Conservation (phyloP, 1,284 basidiomycete species). For the Fomitopsis pinicola region DNA sequence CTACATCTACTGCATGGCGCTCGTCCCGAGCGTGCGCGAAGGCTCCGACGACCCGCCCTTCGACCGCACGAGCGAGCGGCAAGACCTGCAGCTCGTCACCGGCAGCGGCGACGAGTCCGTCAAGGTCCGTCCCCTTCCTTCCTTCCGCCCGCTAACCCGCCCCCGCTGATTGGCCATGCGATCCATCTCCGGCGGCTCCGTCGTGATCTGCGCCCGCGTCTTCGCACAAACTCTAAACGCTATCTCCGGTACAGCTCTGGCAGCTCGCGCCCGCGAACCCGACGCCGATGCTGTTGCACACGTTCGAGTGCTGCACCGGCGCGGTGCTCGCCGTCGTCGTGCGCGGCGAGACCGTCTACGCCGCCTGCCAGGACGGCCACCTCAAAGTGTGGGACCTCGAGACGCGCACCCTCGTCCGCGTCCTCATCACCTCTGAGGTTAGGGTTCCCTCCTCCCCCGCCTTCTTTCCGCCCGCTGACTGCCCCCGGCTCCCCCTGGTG, state of each 20-base stretch:
- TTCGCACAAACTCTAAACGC: not conserved
- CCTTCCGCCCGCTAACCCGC: not conserved
- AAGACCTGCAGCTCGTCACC: constrained; percentile 61
- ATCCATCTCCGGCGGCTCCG: not conserved
- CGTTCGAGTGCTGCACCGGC: constrained; percentile 61
- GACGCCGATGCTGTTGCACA: constrained; percentile 45
- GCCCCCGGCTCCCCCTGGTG: not conserved
- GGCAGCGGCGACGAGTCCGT: constrained; percentile 89
- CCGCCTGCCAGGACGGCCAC: constrained; percentile 91
- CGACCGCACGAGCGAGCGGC: constrained; percentile 24
- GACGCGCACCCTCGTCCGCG: constrained; percentile 81
- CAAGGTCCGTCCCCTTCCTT: constrained; percentile 47
- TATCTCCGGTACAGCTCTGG: constrained; percentile 59
- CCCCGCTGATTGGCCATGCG: not conserved
- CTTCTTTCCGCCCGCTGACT: not conserved
- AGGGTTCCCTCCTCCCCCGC: constrained; percentile 10
- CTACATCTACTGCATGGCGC: constrained; percentile 86
- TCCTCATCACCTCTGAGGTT: constrained; percentile 82
- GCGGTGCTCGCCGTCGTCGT: constrained; percentile 80
- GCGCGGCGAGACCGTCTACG: constrained; percentile 80
- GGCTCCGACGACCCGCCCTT: constrained; percentile 30
- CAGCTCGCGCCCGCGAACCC: constrained; percentile 37
- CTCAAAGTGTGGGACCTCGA: constrained; percentile 92
- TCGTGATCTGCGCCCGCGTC: not conserved
- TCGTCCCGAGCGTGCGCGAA: constrained; percentile 42